Conservation (phyloP, 1,284 basidiomycete species). For the Fomitopsis palustris region DNA sequence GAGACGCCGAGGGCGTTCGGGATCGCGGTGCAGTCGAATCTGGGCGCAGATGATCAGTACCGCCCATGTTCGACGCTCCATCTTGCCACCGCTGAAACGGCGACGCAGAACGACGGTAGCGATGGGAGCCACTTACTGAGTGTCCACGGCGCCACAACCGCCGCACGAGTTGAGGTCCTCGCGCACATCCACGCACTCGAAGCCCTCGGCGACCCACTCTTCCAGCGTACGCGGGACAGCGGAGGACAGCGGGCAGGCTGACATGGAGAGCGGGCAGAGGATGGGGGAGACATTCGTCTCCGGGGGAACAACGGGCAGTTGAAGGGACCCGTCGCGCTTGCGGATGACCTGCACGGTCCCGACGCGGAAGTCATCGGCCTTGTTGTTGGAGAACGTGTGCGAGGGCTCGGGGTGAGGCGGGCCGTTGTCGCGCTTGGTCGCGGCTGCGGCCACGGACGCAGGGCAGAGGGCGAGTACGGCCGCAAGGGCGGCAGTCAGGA, state of each 20-base stretch:
- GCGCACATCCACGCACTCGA: constrained; percentile 30
- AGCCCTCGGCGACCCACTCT: constrained; percentile 22
- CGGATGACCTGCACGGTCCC: not conserved
- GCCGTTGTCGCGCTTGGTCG: constrained; percentile 1
- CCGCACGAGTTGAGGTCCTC: constrained; percentile 30
- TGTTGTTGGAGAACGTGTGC: not conserved
- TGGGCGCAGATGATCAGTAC: constrained; percentile 7
- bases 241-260: constrained; percentile 22
- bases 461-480: constrained; percentile 10
- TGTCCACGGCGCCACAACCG: constrained; percentile 27
- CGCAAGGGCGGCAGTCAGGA: constrained; percentile 6
- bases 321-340: constrained; percentile 11
- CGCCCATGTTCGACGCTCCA: not conserved
- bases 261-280: constrained; percentile 23
- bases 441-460: constrained; percentile 2
- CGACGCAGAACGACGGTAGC: too few relatives aligned
- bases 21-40: constrained; percentile 29
- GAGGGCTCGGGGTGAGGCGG: constrained; percentile 3
- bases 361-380: constrained; percentile 3
- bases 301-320: constrained; percentile 12
- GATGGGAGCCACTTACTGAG: constrained; percentile 18
- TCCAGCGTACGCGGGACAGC: constrained; percentile 12
- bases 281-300: constrained; percentile 10
- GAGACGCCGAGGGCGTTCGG: constrained; percentile 24
- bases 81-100: too few relatives aligned